Base-by-base conservation (phyloP, 2,329 filamentous ascomycete species). In the Penicillium sp. region DNA sequence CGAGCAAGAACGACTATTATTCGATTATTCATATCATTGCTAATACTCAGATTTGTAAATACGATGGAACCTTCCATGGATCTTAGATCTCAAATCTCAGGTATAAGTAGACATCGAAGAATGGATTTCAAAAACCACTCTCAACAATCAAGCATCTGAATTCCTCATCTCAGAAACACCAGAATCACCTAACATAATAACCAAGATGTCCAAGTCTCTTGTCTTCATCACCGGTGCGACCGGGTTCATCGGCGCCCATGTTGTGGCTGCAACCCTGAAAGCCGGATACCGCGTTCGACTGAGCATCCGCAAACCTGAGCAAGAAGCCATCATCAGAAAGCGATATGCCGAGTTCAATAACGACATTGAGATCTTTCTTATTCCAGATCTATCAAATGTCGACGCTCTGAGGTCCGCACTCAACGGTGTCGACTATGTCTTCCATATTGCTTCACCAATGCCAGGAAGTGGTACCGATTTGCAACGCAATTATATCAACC, bases 151-250 rank as follows among this genome's bases (percentile, higher is more conserved):
- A 44, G 19, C 26, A 21, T 22, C 26, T 43, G 13, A 8, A 8
- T 11, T 33, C 16, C 35, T 31, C 11, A 41, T 41, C 37, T 29
- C 16, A 26, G 26, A 9, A 8, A 26, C 26, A 6, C 8, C 7
- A 26, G 26, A 13, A 24, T 27, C 19, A 14, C 43, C 7, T 45
- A 1, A 26, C 2, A 2, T 5, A 3, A 31, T 1, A 31, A 24
- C 19, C 50, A 41, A 19, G 13, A 53, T 55, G 39, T 22, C 46
- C 7, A 46, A 37, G 10, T 29, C 55, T 1, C 53, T 62, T 2
- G 26, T 66, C 19, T 63, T 68, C 22, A 59, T 68, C 27, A 67
- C 66, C 31, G 66, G 65, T 19, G 58, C 62, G 5, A 67, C 62
- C 11, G 66, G 63, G 33, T 68, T 68, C 51, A 65, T 68, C 39